Percentiles rank a stretch among this genome's conserved stretches.
phyloP scores from a whole-genome alignment of 2,329 filamentous ascomycete genomes.

The Fusarium secorum region DNA sequence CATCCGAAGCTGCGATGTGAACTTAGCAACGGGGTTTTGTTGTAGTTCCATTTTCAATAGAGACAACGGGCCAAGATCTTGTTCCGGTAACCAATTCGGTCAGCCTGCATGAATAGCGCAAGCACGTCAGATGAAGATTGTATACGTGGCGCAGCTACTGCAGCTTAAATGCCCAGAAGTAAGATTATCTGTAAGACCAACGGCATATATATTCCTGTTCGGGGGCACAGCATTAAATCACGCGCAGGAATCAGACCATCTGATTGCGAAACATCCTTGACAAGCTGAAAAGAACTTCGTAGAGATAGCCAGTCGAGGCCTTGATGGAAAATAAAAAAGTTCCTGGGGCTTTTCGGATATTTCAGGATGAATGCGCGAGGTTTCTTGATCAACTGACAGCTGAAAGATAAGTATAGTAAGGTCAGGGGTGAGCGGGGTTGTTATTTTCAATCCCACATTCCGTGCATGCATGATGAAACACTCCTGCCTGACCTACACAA shows the following conservation, averaged over 20 bases:
- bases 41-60: neutral
- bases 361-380: neutral
- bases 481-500: neutral
- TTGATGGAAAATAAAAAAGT: neutral
- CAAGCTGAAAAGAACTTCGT: neutral
- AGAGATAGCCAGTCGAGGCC: neutral
- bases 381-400: neutral
- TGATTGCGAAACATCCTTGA: neutral
- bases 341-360: neutral
- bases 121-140: neutral
- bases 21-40: neutral
- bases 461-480: neutral
- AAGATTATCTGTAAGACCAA: neutral
- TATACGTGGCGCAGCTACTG: neutral
- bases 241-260: neutral
- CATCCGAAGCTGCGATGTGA: accelerated
- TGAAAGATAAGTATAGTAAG: neutral
- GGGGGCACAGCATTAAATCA: neutral
- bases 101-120: neutral
- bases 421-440: neutral
- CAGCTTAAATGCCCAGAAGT: neutral
- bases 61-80: neutral
- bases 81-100: neutral
- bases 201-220: neutral
- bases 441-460: neutral